Conservation (phyloP, 2,329 filamentous ascomycete species). For the Didymella glomerata region DNA sequence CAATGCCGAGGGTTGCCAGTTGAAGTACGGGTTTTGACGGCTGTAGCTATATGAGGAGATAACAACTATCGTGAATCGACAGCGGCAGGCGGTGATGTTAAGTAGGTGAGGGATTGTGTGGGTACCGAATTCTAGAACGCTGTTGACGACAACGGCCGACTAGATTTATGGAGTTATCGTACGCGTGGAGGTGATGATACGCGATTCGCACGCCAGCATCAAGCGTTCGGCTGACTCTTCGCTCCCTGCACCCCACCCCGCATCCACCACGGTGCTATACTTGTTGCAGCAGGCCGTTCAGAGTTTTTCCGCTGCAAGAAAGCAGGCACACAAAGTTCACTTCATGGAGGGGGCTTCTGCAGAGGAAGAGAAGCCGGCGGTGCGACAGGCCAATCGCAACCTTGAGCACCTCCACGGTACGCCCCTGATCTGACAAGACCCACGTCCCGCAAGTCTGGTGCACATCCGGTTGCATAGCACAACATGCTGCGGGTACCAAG, state of each 20-base stretch:
- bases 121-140: conserved; percentile 37
- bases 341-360: conserved; percentile 35
- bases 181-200: conserved; percentile 39
- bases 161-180: conserved; percentile 35
- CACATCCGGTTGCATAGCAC: conserved; percentile 17
- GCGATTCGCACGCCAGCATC: conserved; percentile 49
- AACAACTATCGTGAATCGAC: conserved; percentile 21
- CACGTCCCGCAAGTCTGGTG: conserved; percentile 33
- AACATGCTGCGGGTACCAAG: conserved; percentile 9
- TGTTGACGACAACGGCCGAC: conserved; percentile 37
- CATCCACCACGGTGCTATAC: conserved; percentile 33
- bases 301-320: conserved; percentile 27
- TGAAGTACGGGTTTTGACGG: conserved; percentile 42
- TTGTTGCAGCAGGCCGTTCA: conserved; percentile 19
- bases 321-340: conserved; percentile 18
- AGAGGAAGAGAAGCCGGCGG: conserved; percentile 21
- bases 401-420: conserved; percentile 21
- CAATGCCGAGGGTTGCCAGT: conserved; percentile 48
- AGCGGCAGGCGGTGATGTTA: conserved; percentile 32
- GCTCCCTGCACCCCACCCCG: conserved; percentile 28
- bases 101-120: conserved; percentile 34
- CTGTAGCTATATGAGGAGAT: conserved; percentile 28
- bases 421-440: conserved; percentile 31
- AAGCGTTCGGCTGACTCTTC: conserved; percentile 36
- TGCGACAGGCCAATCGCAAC: conserved; percentile 35